A percentile compares a stretch with the other conserved stretches of the same genome.
Conservation (phyloP, 495 filamentous ascomycete species). For the Aspergillus taichungensis region DNA sequence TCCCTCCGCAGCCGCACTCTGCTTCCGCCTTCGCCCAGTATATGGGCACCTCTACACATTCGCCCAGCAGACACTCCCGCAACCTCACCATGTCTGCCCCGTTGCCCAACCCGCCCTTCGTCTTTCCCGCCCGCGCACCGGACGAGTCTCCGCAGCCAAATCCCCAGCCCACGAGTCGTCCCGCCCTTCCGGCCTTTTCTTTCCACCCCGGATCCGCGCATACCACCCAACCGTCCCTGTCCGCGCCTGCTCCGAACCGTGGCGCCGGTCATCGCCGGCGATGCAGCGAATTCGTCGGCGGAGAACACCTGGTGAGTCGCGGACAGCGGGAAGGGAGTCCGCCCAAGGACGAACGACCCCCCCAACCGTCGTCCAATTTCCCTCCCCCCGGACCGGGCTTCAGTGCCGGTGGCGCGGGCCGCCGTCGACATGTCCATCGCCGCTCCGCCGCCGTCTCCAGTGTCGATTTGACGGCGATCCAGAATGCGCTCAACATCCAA, state of each 20-base stretch:
- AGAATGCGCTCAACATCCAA: conserved; percentile 44
- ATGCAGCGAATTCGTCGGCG: conserved; percentile 72
- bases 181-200: conserved; percentile 51
- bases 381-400: conserved; percentile 40
- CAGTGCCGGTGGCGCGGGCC: conserved; percentile 33
- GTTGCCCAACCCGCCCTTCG: conserved; percentile 61
- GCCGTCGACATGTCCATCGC: conserved; percentile 72
- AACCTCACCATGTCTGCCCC: conserved; percentile 34
- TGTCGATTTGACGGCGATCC: conserved; percentile 67
- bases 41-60: conserved; percentile 18
- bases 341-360: conserved; percentile 45
- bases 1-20: conserved; percentile 26
- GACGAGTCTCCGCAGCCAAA: conserved; percentile 10
- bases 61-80: conserved; percentile 17
- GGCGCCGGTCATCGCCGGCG: conserved; percentile 59
- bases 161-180: conserved; percentile 16
- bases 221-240: conserved; percentile 24
- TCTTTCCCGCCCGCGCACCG: conserved; percentile 51
- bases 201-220: conserved; percentile 49
- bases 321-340: conserved; percentile 54
- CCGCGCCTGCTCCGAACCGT: conserved; percentile 19
- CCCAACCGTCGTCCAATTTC: conserved; percentile 38
- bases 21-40: conserved; percentile 24
- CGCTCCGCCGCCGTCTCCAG: conserved; percentile 82
- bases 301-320: conserved; percentile 52